Evolutionary conservation across 2,329 filamentous ascomycete species (phyloP), one percentile per base, ranked within the genome.

Genomic region (Biscogniauxia marginata): DNA sequence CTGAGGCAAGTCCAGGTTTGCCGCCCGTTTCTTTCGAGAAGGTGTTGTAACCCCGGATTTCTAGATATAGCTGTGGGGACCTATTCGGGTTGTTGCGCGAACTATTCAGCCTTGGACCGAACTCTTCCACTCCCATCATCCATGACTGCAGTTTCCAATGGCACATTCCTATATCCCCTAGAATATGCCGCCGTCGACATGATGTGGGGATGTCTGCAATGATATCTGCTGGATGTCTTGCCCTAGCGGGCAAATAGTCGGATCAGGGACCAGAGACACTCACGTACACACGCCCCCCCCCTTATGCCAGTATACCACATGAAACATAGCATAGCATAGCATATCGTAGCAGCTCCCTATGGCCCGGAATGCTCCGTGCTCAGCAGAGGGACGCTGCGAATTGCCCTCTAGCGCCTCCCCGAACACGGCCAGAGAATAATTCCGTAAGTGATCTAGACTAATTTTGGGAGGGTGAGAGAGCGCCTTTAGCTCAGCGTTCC

Each of bases 351-450:
- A 44, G 50, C 21, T 13, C 34, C 51, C 39, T 56, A 48, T 53
- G 54, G 48, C 34, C 50, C 63, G 65, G 65, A 69, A 69, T 70
- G 63, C 60, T 63, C 63, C 58, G 63, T 62, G 39, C 58, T 54
- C 57, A 59, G 59, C 52, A 65, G 50, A 49, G 20, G 54, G 20
- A 47, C 46, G 30, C 59, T 51, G 53, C 52, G 46, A 50, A 45
- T 55, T 49, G 53, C 46, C 47, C 30, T 39, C 50, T 53, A 54
- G 50, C 48, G 53, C 34, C 22, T 46, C 50, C 63, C 66, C 55
- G 65, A 64, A 70, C 62, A 64, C 65, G 66, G 65, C 56, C 54
- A 61, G 53, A 21, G 49, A 47, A 53, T 55, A 52, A 46, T 49
- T 62, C 58, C 55, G 59, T 59, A 61, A 53, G 58, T 63, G 54